These are phyloP conservation scores for Actinomortierella ambigua DNA, from an alignment of 371 early-diverging fungal genomes.

Conservation along the genomic window DNA sequence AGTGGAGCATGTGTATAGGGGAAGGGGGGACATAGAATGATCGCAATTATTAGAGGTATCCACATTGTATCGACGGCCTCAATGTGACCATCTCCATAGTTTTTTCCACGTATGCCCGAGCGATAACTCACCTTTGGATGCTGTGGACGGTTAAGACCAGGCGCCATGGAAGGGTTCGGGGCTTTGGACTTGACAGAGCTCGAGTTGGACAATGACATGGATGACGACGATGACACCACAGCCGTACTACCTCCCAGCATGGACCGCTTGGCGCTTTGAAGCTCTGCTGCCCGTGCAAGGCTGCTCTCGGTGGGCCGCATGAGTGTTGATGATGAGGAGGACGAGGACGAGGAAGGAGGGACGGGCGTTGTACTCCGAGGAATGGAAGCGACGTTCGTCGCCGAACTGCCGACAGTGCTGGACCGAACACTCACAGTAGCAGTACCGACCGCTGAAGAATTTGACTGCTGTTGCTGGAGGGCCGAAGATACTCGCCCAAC, in stretches of 20 bases:
- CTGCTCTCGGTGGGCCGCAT: slow-evolving; percentile 10
- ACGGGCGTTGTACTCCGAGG: not conserved
- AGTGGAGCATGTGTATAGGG: no score
- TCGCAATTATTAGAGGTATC: not conserved
- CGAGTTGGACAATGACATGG: slow-evolving; percentile 6
- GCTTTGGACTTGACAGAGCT: slow-evolving; percentile 4
- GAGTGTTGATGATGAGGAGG: not conserved
- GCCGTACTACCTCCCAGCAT: slow-evolving; percentile 24
- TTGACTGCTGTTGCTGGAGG: not conserved
- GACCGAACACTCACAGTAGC: not conserved
- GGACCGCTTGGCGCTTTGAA: slow-evolving; percentile 20
- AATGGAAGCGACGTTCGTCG: not conserved
- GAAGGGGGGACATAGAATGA: not conserved
- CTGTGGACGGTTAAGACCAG: slow-evolving; percentile 1
- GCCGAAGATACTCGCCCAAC: not conserved
- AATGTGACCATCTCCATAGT: not conserved
- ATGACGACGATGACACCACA: slow-evolving; percentile 8
- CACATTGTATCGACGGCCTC: not conserved
- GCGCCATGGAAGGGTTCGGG: slow-evolving; percentile 13
- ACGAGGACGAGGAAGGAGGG: not conserved
- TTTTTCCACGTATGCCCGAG: not conserved
- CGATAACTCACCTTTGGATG: not conserved
- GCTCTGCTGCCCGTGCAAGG: slow-evolving; percentile 13
- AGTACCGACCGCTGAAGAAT: not conserved
- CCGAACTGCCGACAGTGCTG: not conserved